Base-by-base conservation (phyloP, 2,329 filamentous ascomycete genomes). In the Septoria linicola region DNA sequence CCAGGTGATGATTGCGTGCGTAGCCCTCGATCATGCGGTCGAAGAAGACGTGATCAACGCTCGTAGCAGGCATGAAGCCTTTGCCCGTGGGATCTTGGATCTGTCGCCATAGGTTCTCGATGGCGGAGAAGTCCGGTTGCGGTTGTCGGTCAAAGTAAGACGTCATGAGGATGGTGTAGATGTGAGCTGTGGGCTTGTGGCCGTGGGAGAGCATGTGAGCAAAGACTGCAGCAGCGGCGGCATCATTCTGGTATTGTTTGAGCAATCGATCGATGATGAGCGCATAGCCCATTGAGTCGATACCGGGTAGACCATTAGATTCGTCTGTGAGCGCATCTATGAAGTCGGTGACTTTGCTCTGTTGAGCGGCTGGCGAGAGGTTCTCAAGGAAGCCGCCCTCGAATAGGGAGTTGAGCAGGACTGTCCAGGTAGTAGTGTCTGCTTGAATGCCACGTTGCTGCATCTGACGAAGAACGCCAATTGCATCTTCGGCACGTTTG, bases 81-180 rank as follows among this genome's bases (percentile, higher is more conserved):
- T 45, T 44, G 23, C 59, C 54, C 7, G 23, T 27, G 17, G 74
- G 70, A 16, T 61, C 62, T 20, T 68, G 63, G 37, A 79, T 74
- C 3, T 73, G 68, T 8, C 60, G 54, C 59, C 89, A 80, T 3
- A 91, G 72, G 0, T 68, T 66, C 31, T 81, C 77, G n/a, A 88
- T 77, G 11, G 80, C 79, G 1, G 71, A 68, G 23, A 87, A 70
- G 59, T 87, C 76, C 0, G 84, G 82, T 14, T 46, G 30, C 2
- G 81, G 80, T 1, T 70, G 55, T 3, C 51, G 53, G 7, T 73
- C 63, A 64, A 91, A 85, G 65, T 84, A 85, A 64, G 86, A 76
- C 39, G 84, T 80, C 39, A 87, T 73, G 16, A 93, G 78, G 62
- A 85, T 87, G 19, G 87, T 91, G 72, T 87, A 87, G 63, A 89